These are phyloP conservation scores for Nakazawaea wyomingensis DNA, from an alignment of 805 yeast genomes.

Conservation along the genomic window DNA sequence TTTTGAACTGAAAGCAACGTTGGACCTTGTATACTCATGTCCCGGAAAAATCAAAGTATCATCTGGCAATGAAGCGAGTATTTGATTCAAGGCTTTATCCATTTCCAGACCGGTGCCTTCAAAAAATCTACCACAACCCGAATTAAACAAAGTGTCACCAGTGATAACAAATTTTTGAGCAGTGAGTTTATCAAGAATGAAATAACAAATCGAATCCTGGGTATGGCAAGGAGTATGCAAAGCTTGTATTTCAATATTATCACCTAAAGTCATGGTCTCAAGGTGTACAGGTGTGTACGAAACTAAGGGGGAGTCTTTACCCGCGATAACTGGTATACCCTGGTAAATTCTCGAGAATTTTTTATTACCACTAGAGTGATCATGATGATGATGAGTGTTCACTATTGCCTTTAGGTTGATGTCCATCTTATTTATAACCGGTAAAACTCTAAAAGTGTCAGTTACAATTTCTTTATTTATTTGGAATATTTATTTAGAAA, in stretches of 20 bases:
- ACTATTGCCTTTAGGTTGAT: slow-evolving; percentile 68
- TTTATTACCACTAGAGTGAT: slow-evolving; percentile 86
- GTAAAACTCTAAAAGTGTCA: slow-evolving; percentile 30
- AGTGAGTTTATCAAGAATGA: slow-evolving; percentile 56
- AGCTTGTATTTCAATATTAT: slow-evolving; percentile 61
- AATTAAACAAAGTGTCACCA: slow-evolving; percentile 90
- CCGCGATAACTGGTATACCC: slow-evolving; percentile 69
- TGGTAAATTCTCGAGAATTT: slow-evolving; percentile 25
- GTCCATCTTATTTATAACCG: slow-evolving; percentile 34
- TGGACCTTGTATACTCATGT: slow-evolving; percentile 88
- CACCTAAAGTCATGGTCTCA: slow-evolving; percentile 60
- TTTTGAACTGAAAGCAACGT: slow-evolving; percentile 70
- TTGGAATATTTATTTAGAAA: no score
- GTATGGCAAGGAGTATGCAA: slow-evolving; percentile 98
- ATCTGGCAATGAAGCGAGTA: slow-evolving; percentile 56
- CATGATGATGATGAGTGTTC: slow-evolving; percentile 95
- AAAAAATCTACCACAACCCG: slow-evolving; percentile 96
- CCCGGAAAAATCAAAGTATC: slow-evolving; percentile 85
- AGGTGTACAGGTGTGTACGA: slow-evolving; percentile 63
- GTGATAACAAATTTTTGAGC: slow-evolving; percentile 76
- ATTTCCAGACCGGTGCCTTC: slow-evolving; percentile 85
- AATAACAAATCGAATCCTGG: slow-evolving; percentile 91
- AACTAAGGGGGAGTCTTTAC: slow-evolving; percentile 73
- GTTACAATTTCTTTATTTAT: background rate
- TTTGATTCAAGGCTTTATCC: slow-evolving; percentile 60